These are phyloP conservation scores for Zhuliangozyma parablackwelliae DNA, from an alignment of 1,139 yeast genomes.

Conservation along the genomic window DNA sequence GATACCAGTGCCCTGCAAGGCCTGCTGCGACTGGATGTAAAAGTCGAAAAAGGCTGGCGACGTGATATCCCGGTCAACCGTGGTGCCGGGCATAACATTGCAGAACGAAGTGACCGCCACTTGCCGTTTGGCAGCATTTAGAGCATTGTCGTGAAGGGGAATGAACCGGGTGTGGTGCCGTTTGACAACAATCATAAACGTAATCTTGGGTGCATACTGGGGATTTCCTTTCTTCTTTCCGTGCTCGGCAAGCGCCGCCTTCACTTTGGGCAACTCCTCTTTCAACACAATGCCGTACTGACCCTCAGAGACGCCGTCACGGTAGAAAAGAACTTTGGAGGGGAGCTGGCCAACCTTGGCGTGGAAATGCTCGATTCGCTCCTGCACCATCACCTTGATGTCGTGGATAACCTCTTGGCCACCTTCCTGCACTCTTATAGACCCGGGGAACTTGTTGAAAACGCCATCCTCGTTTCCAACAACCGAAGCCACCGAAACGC, in stretches of 20 bases:
- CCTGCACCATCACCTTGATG: constrained; percentile 9
- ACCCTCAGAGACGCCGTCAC: constrained; percentile 13
- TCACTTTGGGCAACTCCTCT: constrained; percentile 10
- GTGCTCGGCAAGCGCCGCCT: constrained; percentile 9
- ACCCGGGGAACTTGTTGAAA: constrained; percentile 12
- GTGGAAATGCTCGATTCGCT: constrained; percentile 10
- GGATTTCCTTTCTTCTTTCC: constrained; percentile 7
- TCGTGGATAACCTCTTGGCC: constrained; percentile 10
- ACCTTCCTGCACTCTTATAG: constrained; percentile 10
- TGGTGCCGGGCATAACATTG: constrained; percentile 12
- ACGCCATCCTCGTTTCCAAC: constrained; percentile 12
- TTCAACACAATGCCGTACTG: constrained; percentile 11
- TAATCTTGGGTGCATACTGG: constrained; percentile 8
- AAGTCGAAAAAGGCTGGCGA: constrained; percentile 11
- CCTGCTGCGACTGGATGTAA: constrained; percentile 12
- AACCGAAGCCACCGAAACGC: constrained; percentile 12
- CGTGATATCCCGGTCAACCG: constrained; percentile 9
- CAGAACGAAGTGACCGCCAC: constrained; percentile 11
- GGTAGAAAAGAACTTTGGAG: constrained; percentile 10
- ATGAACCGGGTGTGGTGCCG: constrained; percentile 12
- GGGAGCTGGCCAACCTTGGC: constrained; percentile 9
- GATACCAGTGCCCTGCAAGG: constrained; percentile 12
- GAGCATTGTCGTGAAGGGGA: constrained; percentile 9
- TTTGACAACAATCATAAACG: constrained; percentile 12
- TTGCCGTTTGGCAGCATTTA: constrained; percentile 4